These are phyloP conservation scores for Syzygium aromaticum DNA, from an alignment of 345 rosid species.

Conservation along the genomic window DNA sequence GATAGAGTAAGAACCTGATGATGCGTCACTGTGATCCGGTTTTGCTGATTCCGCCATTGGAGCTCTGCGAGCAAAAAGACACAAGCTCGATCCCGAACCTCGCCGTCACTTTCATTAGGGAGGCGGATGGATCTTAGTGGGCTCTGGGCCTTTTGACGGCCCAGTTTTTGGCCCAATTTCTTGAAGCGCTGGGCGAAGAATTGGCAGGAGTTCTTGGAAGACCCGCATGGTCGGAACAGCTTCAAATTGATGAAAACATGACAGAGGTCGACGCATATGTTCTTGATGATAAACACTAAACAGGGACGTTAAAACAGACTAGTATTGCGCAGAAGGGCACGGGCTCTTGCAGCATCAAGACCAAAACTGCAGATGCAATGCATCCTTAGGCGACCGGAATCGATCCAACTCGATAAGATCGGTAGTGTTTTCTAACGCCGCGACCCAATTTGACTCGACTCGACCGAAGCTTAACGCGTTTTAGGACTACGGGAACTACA, in stretches of 20 bases:
- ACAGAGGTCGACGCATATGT: neutral
- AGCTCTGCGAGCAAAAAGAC: neutral
- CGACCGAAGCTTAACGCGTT: neutral
- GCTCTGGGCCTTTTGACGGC: neutral
- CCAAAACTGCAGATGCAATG: neutral
- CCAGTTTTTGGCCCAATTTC: neutral
- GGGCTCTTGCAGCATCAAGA: neutral
- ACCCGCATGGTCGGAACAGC: neutral
- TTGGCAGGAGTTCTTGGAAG: neutral
- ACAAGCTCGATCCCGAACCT: neutral
- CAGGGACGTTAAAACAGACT: neutral
- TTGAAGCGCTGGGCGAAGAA: neutral
- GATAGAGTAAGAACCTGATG: neutral
- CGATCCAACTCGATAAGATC: neutral
- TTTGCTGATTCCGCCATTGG: neutral
- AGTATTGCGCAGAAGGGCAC: neutral
- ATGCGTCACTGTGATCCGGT: neutral
- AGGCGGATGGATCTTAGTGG: neutral
- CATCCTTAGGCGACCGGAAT: fast-evolving
- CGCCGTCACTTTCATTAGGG: neutral
- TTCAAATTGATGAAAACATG: neutral
- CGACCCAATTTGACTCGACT: neutral
- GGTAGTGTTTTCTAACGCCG: fast-evolving
- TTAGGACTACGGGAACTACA: too few species aligned
- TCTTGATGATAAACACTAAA: neutral